phyloP scores from a whole-genome alignment of 2,329 filamentous ascomycete genomes.

The Pestalotiopsis sp. region DNA sequence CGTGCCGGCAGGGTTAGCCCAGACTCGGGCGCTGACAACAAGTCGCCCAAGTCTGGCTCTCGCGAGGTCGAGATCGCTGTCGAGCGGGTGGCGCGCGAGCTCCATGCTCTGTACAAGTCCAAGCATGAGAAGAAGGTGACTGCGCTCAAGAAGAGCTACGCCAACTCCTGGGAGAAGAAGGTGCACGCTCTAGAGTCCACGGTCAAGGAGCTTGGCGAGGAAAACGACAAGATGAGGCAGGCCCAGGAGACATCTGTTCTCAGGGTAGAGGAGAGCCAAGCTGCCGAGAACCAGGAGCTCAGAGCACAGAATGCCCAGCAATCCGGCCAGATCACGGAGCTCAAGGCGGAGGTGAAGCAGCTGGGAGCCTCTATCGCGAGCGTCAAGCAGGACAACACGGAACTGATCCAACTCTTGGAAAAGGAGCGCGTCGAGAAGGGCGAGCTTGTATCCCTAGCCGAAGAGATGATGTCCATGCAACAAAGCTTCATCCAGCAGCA shows the following conservation, averaged over 20 bases:
- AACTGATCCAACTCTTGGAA: constrained; percentile 68
- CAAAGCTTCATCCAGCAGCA: constrained; percentile 46
- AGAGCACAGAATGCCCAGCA: constrained; percentile 64
- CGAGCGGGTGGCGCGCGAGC: constrained; percentile 89
- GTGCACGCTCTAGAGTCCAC: constrained; percentile 76
- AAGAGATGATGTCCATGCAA: constrained; percentile 79
- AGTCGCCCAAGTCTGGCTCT: constrained; percentile 39
- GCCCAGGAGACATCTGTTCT: constrained; percentile 69
- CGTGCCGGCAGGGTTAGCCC: constrained; percentile 60
- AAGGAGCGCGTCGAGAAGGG: constrained; percentile 81
- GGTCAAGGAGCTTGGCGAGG: constrained; percentile 69
- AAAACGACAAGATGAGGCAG: constrained; percentile 74
- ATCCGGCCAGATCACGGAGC: constrained; percentile 67
- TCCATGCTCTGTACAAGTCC: constrained; percentile 91
- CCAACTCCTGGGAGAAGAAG: constrained; percentile 87
- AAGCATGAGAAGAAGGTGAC: constrained; percentile 97
- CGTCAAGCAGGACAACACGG: constrained; percentile 70
- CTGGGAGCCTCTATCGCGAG: constrained; percentile 73
- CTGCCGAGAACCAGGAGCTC: constrained; percentile 53
- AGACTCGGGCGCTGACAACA: constrained; percentile 31
- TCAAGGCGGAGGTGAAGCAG: constrained; percentile 75
- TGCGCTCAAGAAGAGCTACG: constrained; percentile 83
- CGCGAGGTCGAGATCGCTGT: constrained; percentile 81
- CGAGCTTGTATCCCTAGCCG: constrained; percentile 78
- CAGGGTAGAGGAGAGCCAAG: constrained; percentile 52